Percentiles rank a stretch among this genome's conserved stretches.
phyloP scores from a whole-genome alignment of 805 yeast species.

The Candida peoriensis region DNA sequence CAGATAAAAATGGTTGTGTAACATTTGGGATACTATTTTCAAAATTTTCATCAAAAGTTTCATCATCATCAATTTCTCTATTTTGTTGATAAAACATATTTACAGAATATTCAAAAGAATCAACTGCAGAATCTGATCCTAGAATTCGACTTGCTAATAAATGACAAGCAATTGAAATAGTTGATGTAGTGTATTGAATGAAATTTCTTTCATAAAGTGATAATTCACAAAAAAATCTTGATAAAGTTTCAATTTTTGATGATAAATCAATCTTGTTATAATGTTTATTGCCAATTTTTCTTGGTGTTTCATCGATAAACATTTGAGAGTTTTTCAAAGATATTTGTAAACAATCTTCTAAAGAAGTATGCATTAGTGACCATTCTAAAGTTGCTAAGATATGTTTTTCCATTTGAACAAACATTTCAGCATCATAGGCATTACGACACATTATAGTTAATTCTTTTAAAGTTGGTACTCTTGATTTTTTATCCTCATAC shows the following conservation, averaged over 20 bases:
- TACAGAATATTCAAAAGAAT: slow-evolving; percentile 16
- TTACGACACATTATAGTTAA: slow-evolving; percentile 61
- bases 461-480: slow-evolving; percentile 63
- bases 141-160: slow-evolving; percentile 47
- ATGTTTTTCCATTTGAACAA: slow-evolving; percentile 77
- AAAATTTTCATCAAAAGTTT: slow-evolving; percentile 20
- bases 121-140: slow-evolving; percentile 23
- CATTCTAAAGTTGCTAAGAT: slow-evolving; percentile 67
- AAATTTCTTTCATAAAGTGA: slow-evolving; percentile 46
- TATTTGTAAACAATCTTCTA: slow-evolving; percentile 25
- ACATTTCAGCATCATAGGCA: slow-evolving; percentile 57
- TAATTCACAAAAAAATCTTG: slow-evolving; percentile 50
- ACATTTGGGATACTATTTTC: slow-evolving; percentile 22
- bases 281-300: slow-evolving; percentile 12
- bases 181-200: slow-evolving; percentile 39
- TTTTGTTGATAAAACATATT: slow-evolving; percentile 6
- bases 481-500: slow-evolving; percentile 58
- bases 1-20: slow-evolving; percentile 21
- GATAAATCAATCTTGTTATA: slow-evolving; percentile 10
- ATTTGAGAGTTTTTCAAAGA: slow-evolving; percentile 10
- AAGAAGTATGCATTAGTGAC: slow-evolving; percentile 32
- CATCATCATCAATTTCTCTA: slow-evolving; percentile 20
- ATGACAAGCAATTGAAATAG: slow-evolving; percentile 45
- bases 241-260: slow-evolving; percentile 22
- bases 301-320: slow-evolving; percentile 17